Conservation (phyloP, 768 basidiomycete species). For the Pisolithus albus region DNA sequence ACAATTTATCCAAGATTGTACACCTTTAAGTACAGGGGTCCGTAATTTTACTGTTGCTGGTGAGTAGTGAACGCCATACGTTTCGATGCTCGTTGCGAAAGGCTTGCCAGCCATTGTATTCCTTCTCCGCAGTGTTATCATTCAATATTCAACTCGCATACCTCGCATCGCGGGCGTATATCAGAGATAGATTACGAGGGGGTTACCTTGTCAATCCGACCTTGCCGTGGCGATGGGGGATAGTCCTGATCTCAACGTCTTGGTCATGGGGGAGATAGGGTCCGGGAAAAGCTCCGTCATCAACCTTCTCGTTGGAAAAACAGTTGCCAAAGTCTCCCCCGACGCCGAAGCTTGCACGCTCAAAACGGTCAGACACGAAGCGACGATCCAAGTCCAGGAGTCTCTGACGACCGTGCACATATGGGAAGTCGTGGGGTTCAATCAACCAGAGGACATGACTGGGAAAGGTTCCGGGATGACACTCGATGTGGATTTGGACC, state of each 20-base stretch:
- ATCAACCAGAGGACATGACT: neutral
- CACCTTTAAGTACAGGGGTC: too few species aligned
- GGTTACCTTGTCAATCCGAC: too few species aligned
- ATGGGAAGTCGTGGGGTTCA: neutral
- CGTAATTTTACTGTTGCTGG: too few species aligned
- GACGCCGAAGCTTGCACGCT: slow-evolving; percentile 20
- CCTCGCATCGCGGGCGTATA: too few species aligned
- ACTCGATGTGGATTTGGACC: neutral
- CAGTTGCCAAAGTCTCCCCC: slow-evolving; percentile 17
- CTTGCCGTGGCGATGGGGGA: neutral
- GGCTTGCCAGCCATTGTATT: too few species aligned
- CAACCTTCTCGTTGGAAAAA: slow-evolving; percentile 23
- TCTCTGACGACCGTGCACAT: neutral
- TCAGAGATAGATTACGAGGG: too few species aligned
- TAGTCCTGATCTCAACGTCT: neutral
- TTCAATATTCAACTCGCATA: too few species aligned
- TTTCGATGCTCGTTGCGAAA: too few species aligned
- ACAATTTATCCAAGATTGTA: too few species aligned
- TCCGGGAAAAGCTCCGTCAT: slow-evolving; percentile 28
- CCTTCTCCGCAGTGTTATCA: too few species aligned
- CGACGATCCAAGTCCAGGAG: too few species aligned
- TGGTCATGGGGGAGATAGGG: slow-evolving; percentile 3
- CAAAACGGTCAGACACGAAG: neutral
- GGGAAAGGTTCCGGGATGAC: neutral
- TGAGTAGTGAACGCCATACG: too few species aligned